These are phyloP conservation scores for Linaria vulgaris DNA, from an alignment of 257 asterid genomes.

Conservation along the genomic window DNA sequence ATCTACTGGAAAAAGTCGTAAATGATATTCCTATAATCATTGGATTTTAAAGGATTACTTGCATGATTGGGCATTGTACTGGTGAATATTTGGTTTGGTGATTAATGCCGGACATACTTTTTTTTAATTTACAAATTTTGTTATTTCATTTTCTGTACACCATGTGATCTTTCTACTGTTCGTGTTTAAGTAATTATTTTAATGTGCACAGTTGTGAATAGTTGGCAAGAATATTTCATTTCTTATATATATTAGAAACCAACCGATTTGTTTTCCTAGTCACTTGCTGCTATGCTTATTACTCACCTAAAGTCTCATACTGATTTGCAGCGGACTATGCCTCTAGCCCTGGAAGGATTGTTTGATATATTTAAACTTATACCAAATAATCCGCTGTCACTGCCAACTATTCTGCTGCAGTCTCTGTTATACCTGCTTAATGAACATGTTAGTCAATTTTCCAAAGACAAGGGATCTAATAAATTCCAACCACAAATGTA, in stretches of 20 bases:
- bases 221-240: background rate
- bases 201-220: background rate
- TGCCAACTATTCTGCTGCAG: conserved; percentile 68
- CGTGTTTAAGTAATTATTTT: background rate
- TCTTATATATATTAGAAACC: conserved; percentile 11
- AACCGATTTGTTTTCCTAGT: conserved; percentile 10
- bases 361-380: conserved; percentile 71
- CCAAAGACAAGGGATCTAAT: conserved; percentile 35
- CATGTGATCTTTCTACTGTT: background rate
- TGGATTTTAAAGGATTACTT: no score
- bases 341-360: conserved; percentile 62
- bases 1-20: no score
- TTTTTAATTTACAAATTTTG: no score
- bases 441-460: conserved; percentile 56
- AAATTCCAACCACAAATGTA: conserved; percentile 64
- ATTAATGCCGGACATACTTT: no score
- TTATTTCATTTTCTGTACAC: no score
- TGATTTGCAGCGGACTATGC: conserved; percentile 76
- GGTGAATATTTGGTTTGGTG: no score
- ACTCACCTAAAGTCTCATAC: conserved; percentile 27
- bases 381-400: conserved; percentile 56
- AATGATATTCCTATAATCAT: no score
- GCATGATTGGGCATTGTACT: no score
- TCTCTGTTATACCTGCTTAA: conserved; percentile 47
- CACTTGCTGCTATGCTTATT: conserved; percentile 25